A percentile compares a stretch with the other conserved stretches of the same genome.
phyloP scores from a whole-genome alignment of 805 yeast species.

The Ogataea chonburiensis region DNA sequence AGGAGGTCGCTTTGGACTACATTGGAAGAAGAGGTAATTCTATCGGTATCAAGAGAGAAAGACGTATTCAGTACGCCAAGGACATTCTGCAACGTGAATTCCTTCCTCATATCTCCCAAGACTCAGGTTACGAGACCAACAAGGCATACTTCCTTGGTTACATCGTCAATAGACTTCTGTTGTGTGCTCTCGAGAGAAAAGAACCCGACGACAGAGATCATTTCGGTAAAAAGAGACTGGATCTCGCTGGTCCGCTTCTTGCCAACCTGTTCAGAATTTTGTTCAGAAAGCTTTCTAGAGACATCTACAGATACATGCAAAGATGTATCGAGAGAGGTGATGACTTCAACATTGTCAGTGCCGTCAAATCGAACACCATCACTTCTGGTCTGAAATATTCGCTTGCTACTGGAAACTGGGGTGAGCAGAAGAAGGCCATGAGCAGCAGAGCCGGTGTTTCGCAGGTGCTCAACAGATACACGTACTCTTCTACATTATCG shows the following conservation, averaged over 20 bases:
- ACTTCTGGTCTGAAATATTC: conserved; percentile 98
- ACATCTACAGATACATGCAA: conserved; percentile 97
- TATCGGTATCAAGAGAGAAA: conserved; percentile 92
- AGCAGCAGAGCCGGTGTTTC: conserved; percentile 98
- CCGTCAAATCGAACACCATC: conserved; percentile 94
- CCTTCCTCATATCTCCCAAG: conserved; percentile 95
- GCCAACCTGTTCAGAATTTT: conserved; percentile 93
- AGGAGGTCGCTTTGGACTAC: conserved; percentile 96
- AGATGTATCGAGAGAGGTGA: conserved; percentile 97
- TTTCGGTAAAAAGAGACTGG: conserved; percentile 97
- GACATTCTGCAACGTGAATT: conserved; percentile 96
- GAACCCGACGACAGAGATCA: conserved; percentile 99
- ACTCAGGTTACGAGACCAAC: conserved; percentile 94
- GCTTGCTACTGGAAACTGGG: conserved; percentile 99
- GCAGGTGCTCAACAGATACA: conserved; percentile 95
- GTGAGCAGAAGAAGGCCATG: conserved; percentile 99
- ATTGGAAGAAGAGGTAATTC: conserved; percentile 99
- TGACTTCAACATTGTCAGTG: conserved; percentile 93
- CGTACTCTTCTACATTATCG: conserved; percentile 97
- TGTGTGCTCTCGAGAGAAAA: conserved; percentile 95
- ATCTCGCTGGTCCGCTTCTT: conserved; percentile 95
- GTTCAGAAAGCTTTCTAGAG: conserved; percentile 92
- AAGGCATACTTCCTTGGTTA: conserved; percentile 97
- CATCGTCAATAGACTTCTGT: conserved; percentile 91
- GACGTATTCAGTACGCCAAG: conserved; percentile 96